These are phyloP conservation scores for Fusarium udum DNA, from an alignment of 2,329 filamentous ascomycete genomes.

Conservation along the genomic window DNA sequence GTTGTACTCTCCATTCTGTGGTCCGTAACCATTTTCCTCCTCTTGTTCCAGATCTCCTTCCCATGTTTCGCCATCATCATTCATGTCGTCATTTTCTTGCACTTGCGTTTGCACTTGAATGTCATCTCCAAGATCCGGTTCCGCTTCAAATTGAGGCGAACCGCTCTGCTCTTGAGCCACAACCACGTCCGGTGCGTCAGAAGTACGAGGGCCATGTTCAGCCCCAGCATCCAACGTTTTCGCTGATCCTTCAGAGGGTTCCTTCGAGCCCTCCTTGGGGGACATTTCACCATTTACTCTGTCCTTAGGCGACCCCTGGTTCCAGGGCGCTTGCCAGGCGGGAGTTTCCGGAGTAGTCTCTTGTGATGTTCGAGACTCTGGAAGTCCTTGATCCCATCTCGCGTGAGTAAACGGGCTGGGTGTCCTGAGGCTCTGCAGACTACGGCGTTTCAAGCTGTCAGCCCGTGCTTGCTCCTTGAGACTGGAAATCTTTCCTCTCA, in stretches of 20 bases:
- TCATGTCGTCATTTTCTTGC: constrained; percentile 44
- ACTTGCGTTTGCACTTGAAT: background rate
- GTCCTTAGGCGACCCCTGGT: constrained; percentile 13
- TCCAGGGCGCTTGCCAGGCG: constrained; percentile 29
- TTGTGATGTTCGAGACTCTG: constrained; percentile 38
- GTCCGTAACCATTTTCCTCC: constrained; percentile 37
- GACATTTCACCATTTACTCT: constrained; percentile 11
- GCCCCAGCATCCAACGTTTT: constrained; percentile 11
- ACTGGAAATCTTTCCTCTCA: constrained; percentile 85
- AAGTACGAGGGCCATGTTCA: constrained; percentile 1
- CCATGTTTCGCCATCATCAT: constrained; percentile 43
- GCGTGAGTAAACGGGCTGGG: constrained; percentile 83
- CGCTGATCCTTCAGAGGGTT: constrained; percentile 9
- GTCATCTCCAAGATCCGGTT: constrained; percentile 31
- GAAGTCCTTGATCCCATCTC: constrained; percentile 46
- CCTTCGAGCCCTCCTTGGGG: constrained; percentile 4
- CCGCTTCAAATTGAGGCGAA: background rate
- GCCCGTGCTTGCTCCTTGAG: constrained; percentile 81
- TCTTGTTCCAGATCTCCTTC: constrained; percentile 16
- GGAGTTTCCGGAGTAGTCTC: constrained; percentile 33
- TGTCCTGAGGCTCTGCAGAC: constrained; percentile 77
- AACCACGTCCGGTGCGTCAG: background rate
- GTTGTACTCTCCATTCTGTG: constrained; percentile 38
- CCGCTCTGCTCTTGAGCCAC: background rate
- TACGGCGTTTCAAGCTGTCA: constrained; percentile 80